Conservation (phyloP, 2,329 filamentous ascomycete species). For the Graphilbum fragrans region DNA sequence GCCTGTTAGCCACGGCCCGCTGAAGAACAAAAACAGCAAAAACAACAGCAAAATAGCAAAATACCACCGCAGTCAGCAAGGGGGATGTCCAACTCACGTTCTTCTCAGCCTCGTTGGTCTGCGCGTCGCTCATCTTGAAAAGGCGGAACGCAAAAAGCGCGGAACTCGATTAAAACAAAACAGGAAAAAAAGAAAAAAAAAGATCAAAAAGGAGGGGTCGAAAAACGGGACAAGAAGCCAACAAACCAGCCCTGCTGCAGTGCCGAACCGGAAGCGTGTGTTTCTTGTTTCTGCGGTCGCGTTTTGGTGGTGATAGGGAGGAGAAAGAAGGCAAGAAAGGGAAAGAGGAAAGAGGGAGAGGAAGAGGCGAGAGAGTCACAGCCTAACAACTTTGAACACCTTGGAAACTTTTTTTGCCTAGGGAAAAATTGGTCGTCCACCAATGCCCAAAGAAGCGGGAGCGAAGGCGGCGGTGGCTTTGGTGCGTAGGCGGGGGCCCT, state of each 20-base stretch:
- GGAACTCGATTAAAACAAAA: not conserved
- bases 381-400: too few relatives aligned
- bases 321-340: not conserved
- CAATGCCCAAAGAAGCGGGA: not conserved
- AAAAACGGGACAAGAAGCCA: not conserved
- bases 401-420: not conserved
- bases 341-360: not conserved
- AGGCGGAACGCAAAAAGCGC: not conserved
- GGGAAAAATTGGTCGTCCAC: not conserved
- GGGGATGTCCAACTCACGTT: conserved; percentile 49
- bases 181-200: not conserved
- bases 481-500: not conserved
- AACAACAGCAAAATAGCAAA: not conserved
- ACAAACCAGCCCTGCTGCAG: not conserved
- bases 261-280: not conserved
- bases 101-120: conserved; percentile 93
- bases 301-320: not conserved
- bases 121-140: conserved; percentile 68
- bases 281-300: not conserved
- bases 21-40: not conserved
- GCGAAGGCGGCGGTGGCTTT: not conserved
- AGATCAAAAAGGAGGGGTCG: not conserved
- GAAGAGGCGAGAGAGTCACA: too few relatives aligned
- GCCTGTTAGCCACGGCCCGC: not conserved
- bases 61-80: not conserved